Evolutionary conservation across 2,329 filamentous ascomycete genomes (phyloP), one percentile per base, ranked within the genome.

Genomic region (Lecanicillium sp.): DNA sequence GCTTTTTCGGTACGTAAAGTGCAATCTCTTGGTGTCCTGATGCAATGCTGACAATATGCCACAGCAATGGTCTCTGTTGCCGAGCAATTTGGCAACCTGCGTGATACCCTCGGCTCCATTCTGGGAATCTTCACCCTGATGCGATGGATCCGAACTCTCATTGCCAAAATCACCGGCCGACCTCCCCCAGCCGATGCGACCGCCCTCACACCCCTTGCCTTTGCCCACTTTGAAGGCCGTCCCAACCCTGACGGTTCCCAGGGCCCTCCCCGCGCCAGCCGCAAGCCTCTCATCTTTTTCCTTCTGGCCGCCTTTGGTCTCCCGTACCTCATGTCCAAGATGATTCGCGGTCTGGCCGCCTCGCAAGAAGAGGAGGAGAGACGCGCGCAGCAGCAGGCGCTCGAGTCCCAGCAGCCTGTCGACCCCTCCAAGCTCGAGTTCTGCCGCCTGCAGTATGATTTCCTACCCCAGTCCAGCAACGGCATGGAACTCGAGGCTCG

Each of bases 281-380:
- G 85, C 59, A 98, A 96, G 62, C 92, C 92, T 1, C 86, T 98
- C 52, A 75, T 98, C 56, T 90, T 98, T 70, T 98, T 98, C 70
- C 70, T 95, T 44, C 70, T 94, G 31, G 90, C 92, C 14, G 89
- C 94, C 5, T 95, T 98, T 53, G 94, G 92, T 38, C 73, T 98
- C 12, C 92, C 92, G 5, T 98, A 95, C 59, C 72, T 98, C 35
- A 95, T 98, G 89, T 83, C 85, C 63, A 98, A 95, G 66, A 77
- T 95, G 50, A 96, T 98, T 58, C 81, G 80, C 55, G 74, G 85
- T 2, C 72, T 98, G 29, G 87, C 89, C 13, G 78, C 83, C 27
- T 83, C 80, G 5, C 85, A 92, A 54, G 87, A 95, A 62, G 85
- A 90, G 54, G 85, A 94, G 53, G 78, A 87, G 59, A 70, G 66